A percentile compares a stretch with the other conserved stretches of the same genome.
Evolutionary conservation across 768 basidiomycete genomes (phyloP).

Genomic region (Sporobolomyces pararoseus): DNA sequence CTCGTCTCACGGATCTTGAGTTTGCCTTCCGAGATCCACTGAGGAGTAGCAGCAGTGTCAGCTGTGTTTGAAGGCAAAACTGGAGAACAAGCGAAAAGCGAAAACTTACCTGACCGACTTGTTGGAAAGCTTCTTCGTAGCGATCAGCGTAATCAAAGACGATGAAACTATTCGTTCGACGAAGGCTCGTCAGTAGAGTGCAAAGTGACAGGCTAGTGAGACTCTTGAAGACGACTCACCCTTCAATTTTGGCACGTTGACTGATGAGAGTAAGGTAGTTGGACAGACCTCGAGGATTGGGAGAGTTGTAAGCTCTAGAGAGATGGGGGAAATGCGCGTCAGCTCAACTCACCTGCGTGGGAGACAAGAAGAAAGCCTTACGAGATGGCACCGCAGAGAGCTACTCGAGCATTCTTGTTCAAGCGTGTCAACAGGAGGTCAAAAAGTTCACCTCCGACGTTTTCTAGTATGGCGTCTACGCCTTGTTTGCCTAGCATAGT

Average conservation of each 20-base stretch:
- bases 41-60: too few species aligned
- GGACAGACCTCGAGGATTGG: slow-evolving; percentile 61
- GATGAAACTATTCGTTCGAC: slow-evolving; percentile 23
- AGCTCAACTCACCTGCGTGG: neutral
- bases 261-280: slow-evolving; percentile 59
- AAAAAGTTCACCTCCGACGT: slow-evolving; percentile 65
- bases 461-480: slow-evolving; percentile 60
- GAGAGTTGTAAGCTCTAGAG: slow-evolving; percentile 53
- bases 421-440: slow-evolving; percentile 71
- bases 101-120: too few species aligned
- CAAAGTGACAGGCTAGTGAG: neutral
- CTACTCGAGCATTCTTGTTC: slow-evolving; percentile 72
- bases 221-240: slow-evolving; percentile 51
- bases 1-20: slow-evolving; percentile 61
- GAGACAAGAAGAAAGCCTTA: slow-evolving; percentile 50
- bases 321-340: neutral
- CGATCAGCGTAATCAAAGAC: slow-evolving; percentile 71
- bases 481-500: slow-evolving; percentile 65
- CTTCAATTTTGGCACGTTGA: slow-evolving; percentile 73
- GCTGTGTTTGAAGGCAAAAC: too few species aligned
- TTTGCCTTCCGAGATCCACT: slow-evolving; percentile 64
- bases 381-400: slow-evolving; percentile 82
- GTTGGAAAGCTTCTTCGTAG: slow-evolving; percentile 57
- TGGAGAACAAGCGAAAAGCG: too few species aligned
- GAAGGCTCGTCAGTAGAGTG: neutral